phyloP scores from a whole-genome alignment of 805 yeast species.

The Scheffersomyces ergatensis region DNA sequence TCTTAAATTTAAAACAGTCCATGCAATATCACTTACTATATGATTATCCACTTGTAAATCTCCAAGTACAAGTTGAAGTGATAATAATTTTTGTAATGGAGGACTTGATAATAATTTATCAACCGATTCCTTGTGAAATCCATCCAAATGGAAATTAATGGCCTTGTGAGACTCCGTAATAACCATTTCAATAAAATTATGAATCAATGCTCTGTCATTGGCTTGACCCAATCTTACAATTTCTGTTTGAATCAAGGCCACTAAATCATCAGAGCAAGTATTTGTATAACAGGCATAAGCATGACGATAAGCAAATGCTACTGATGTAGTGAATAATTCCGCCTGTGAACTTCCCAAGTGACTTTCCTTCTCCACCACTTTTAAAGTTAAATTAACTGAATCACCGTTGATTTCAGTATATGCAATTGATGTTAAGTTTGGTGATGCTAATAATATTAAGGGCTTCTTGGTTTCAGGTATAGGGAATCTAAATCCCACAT shows the following conservation, averaged over 20 bases:
- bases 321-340: constrained; percentile 44
- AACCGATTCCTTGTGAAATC: constrained; percentile 64
- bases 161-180: constrained; percentile 73
- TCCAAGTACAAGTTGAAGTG: constrained; percentile 69
- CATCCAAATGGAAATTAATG: constrained; percentile 65
- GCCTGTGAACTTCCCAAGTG: constrained; percentile 19
- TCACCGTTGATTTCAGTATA: constrained; percentile 17
- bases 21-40: constrained; percentile 48
- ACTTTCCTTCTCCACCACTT: constrained; percentile 16
- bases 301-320: constrained; percentile 63
- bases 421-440: constrained; percentile 45
- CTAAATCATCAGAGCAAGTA: constrained; percentile 66
- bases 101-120: constrained; percentile 76
- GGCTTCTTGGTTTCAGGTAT: constrained; percentile 17
- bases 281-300: constrained; percentile 70
- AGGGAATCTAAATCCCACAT: constrained; percentile 55
- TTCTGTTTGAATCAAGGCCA: constrained; percentile 53
- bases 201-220: constrained; percentile 10
- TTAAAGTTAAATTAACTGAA: constrained; percentile 12
- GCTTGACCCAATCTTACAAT: constrained; percentile 20
- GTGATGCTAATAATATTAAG: constrained; percentile 43
- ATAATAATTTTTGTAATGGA: constrained; percentile 69
- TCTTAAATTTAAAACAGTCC: constrained; percentile 66
- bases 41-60: constrained; percentile 28
- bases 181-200: constrained; percentile 37